Percentiles rank a stretch among this genome's conserved stretches.
phyloP scores from a whole-genome alignment of 495 filamentous ascomycete species.

The Collariella sp. region DNA sequence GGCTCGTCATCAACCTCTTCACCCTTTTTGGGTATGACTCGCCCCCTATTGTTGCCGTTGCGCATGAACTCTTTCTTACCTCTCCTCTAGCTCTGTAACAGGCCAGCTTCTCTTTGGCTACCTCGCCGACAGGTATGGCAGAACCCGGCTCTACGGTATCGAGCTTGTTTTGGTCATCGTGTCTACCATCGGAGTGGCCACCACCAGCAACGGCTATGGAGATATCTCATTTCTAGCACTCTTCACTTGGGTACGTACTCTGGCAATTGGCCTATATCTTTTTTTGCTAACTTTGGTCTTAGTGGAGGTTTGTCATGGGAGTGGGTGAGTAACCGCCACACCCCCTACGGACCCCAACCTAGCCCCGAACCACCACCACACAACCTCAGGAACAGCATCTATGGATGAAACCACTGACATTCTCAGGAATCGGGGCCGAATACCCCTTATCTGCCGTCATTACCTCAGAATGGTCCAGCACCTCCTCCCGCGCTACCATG shows the following conservation, averaged over 20 bases:
- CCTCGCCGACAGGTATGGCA: constrained; percentile 64
- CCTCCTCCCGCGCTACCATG: constrained; percentile 69
- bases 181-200: constrained; percentile 59
- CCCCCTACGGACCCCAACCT: constrained; percentile 15
- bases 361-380: too few relatives aligned
- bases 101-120: constrained; percentile 70
- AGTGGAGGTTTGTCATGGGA: constrained; percentile 35
- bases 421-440: constrained; percentile 60
- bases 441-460: constrained; percentile 70
- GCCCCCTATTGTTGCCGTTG: neutral
- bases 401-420: constrained; percentile 48
- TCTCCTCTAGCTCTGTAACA: constrained; percentile 26
- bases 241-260: constrained; percentile 25
- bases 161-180: constrained; percentile 73
- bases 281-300: neutral
- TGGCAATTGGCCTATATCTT: neutral
- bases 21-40: constrained; percentile 47
- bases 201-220: constrained; percentile 49
- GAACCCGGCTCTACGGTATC: constrained; percentile 70
- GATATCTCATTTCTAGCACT: constrained; percentile 30
- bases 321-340: constrained; percentile 18
- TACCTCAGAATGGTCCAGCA: constrained; percentile 63
- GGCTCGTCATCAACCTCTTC: constrained; percentile 48
- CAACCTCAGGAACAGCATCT: constrained; percentile 46
- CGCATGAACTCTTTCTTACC: neutral